These are phyloP conservation scores for Geotrichum candidum DNA, from an alignment of 1,139 yeast species.

Conservation along the genomic window DNA sequence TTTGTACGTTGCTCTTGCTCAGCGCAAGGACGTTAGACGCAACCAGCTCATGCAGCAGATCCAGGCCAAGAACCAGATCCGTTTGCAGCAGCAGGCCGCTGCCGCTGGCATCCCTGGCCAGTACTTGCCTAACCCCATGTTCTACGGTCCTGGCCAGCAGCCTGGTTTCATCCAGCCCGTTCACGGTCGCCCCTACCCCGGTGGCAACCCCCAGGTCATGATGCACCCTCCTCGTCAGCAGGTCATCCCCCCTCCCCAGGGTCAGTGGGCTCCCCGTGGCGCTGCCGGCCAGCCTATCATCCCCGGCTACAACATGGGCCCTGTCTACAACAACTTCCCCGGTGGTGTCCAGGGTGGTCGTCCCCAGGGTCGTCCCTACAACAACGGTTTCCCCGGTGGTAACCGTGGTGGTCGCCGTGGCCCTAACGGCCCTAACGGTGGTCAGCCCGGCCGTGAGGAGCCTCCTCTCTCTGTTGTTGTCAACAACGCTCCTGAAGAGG, in stretches of 20 bases:
- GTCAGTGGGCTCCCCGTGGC: slow-evolving; percentile 58
- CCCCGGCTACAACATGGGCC: slow-evolving; percentile 67
- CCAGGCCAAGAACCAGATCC: slow-evolving; percentile 97
- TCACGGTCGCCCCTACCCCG: slow-evolving; percentile 71
- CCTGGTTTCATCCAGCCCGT: slow-evolving; percentile 66
- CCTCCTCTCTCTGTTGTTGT: slow-evolving; percentile 34
- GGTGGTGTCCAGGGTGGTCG: slow-evolving; percentile 35
- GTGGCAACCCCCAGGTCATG: slow-evolving; percentile 85
- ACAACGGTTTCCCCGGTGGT: slow-evolving; percentile 24
- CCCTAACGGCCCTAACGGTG: slow-evolving; percentile 22
- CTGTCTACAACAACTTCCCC: slow-evolving; percentile 59
- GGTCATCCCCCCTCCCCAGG: slow-evolving; percentile 58
- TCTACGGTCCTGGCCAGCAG: slow-evolving; percentile 75
- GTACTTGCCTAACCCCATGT: slow-evolving; percentile 85
- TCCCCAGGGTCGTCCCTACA: slow-evolving; percentile 30
- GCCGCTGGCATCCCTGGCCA: slow-evolving; percentile 88
- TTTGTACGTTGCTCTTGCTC: slow-evolving; percentile 96
- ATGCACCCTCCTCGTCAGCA: slow-evolving; percentile 65
- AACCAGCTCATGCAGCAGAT: slow-evolving; percentile 96
- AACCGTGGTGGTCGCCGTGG: slow-evolving; percentile 23
- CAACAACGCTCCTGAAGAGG: slow-evolving; percentile 52
- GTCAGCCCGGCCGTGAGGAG: slow-evolving; percentile 22
- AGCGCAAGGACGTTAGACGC: slow-evolving; percentile 97
- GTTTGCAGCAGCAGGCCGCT: slow-evolving; percentile 83
- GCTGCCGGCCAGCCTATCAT: slow-evolving; percentile 27